Evolutionary conservation across 208 protist species (phyloP).

Genomic region (Acanthamoeba healyi): DNA sequence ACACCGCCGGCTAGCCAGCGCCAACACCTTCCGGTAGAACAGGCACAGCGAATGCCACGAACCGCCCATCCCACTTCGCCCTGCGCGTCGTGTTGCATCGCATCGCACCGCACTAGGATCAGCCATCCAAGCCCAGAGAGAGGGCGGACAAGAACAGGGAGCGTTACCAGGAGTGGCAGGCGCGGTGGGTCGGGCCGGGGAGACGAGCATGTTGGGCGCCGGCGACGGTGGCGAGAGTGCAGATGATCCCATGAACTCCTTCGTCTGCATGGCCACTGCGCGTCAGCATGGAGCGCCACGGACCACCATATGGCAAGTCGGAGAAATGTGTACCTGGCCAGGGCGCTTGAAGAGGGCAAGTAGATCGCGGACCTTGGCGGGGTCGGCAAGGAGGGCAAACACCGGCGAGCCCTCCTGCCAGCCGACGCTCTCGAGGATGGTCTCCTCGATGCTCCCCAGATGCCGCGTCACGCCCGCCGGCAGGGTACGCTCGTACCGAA

Average conservation of each 20-base stretch:
- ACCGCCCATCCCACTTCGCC: not conserved
- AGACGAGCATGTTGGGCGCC: constrained; percentile 43
- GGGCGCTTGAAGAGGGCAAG: constrained; percentile 37
- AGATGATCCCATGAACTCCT: not conserved
- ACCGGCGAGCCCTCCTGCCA: constrained; percentile 56
- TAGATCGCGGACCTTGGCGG: constrained; percentile 34
- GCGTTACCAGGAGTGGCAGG: not conserved
- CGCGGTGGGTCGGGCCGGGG: constrained; percentile 1
- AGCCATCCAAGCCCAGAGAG: no score
- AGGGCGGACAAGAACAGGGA: not conserved
- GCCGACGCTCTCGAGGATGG: constrained; percentile 44
- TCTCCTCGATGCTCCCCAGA: constrained; percentile 43
- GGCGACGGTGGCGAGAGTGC: not conserved
- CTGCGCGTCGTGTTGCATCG: not conserved
- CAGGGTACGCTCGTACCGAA: constrained; percentile 34
- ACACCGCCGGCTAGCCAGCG: not conserved
- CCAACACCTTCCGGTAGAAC: constrained; percentile 61
- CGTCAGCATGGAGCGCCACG: no score
- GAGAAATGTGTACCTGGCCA: not conserved
- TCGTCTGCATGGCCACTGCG: no score
- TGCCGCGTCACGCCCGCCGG: constrained; percentile 31
- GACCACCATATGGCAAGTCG: no score
- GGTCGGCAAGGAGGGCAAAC: constrained; percentile 27
- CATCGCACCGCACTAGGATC: not conserved
- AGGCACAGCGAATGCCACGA: constrained; percentile 44